Conservation (phyloP, 768 basidiomycete genomes). For the Russula olivacea region DNA sequence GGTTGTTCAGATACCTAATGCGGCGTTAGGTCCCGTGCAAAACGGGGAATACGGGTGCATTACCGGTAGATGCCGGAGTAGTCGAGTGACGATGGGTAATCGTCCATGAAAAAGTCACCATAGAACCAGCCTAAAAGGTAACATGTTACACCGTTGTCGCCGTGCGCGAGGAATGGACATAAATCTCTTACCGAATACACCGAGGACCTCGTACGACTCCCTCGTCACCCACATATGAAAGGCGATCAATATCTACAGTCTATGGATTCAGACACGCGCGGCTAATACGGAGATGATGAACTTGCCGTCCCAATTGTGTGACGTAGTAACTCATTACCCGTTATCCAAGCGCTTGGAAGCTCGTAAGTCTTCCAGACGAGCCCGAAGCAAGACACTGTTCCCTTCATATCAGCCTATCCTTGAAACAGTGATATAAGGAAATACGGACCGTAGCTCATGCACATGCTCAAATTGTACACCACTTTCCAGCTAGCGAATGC, state of each 20-base stretch:
- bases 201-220: conserved; percentile 89
- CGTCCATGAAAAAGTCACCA: conserved; percentile 94
- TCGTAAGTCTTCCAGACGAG: conserved; percentile 89
- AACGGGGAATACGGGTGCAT: not conserved
- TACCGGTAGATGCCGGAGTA: conserved; percentile 97
- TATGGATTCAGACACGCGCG: conserved; percentile 8
- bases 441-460: conserved; percentile 85
- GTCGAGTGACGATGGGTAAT: conserved; percentile 82
- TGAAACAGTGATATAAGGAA: not conserved
- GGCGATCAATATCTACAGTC: conserved; percentile 63
- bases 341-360: conserved; percentile 77
- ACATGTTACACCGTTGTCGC: not conserved
- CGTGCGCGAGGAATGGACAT: not conserved
- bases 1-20: conserved; percentile 82
- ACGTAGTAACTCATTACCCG: conserved; percentile 78
- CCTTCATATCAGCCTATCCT: not conserved
- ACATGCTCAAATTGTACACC: conserved; percentile 86
- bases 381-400: conserved; percentile 72
- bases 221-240: conserved; percentile 88
- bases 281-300: conserved; percentile 10
- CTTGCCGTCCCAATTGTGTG: conserved; percentile 85
- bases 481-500: conserved; percentile 95
- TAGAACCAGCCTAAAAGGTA: conserved; percentile 84
- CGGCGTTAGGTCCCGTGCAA: not conserved
- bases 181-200: conserved; percentile 68